Percentiles rank a stretch among this genome's conserved stretches.
Evolutionary conservation across 2,329 filamentous ascomycete genomes (phyloP).

Genomic region (Sordariomycetes sp.): DNA sequence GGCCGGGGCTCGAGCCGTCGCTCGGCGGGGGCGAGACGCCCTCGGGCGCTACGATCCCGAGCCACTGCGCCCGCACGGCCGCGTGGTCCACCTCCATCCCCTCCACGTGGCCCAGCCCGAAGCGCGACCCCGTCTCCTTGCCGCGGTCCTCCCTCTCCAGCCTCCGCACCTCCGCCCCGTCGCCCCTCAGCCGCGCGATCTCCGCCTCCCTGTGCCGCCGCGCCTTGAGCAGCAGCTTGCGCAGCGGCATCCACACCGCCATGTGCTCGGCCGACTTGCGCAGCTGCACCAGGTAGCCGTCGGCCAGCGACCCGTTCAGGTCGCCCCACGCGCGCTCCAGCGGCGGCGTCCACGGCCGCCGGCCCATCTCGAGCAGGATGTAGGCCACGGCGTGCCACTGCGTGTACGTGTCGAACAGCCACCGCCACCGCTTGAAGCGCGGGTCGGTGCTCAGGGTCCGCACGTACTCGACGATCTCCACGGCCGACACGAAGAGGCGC

Average conservation of each 20-base stretch:
- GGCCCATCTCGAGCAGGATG: constrained; percentile 32
- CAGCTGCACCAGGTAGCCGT: constrained; percentile 28
- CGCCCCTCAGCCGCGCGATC: constrained; percentile 32
- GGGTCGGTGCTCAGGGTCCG: constrained; percentile 53
- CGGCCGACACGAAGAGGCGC: constrained; percentile 58
- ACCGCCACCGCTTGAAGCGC: constrained; percentile 32
- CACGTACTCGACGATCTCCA: constrained; percentile 64
- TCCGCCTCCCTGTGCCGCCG: constrained; percentile 39
- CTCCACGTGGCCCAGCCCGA: constrained; percentile 35
- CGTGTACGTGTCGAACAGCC: constrained; percentile 39
- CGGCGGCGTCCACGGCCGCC: constrained; percentile 36
- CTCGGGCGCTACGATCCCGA: constrained; percentile 29
- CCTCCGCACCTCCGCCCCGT: constrained; percentile 35
- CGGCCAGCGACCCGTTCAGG: constrained; percentile 26
- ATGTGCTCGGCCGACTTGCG: constrained; percentile 32
- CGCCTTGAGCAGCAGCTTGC: constrained; percentile 42
- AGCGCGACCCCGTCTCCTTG: constrained; percentile 30
- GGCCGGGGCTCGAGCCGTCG: background rate
- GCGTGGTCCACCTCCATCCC: constrained; percentile 34
- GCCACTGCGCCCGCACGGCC: constrained; percentile 37
- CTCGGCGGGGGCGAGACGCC: background rate
- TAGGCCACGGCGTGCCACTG: constrained; percentile 42
- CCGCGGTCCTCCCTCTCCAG: constrained; percentile 38
- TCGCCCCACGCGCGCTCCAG: constrained; percentile 40
- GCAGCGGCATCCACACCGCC: constrained; percentile 41